Base-by-base conservation (phyloP, 495 filamentous ascomycete species). In the Paragyromitra xinjiangensis region DNA sequence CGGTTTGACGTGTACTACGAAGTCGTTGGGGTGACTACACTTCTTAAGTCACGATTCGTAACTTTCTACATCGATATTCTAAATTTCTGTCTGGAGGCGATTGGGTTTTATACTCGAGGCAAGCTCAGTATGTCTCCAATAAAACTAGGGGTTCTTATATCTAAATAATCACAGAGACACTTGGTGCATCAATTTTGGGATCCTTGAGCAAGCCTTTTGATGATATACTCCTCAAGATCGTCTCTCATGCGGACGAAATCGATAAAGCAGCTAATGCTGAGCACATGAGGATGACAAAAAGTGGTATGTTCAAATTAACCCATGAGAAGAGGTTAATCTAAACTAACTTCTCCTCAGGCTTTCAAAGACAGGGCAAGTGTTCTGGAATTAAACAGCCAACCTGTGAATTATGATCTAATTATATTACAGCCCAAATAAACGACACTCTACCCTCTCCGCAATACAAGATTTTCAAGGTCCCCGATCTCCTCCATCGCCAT, bases 61-160 rank as follows among this genome's bases (percentile, higher is more conserved):
- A 34, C 29, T 34, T 34, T 34, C 1, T 34, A 34, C 29, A 34
- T 34, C 29, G 29, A 34, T 34, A 34, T 34, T 34, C 29, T 34
- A 3, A 34, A 34, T 34, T 34, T 34, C 29, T 34, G 29, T 34
- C 29, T 34, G 29, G 3, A 34, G 29, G 1, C 29, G 29, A 34
- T 34, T 2, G 29, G 4, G 29, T 34, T 34, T 34, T 34, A 34
- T 34, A 34, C 45, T 24, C 22, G 50, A 14, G 45, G 68, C 8
- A 73, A 62, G 44, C 26, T 19, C 8, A 29, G 74, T 77, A 63
- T 58, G 39, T 56, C 45, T 48, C 11, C 44, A 12, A 63, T 16
- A 0, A 24, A 26, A 11, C 5, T 42, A 37, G 44, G 7, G 50
- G 9, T 45, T 16, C 37, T 39, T 26, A 22, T 40, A 40, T 37